A percentile compares a stretch with the other conserved stretches of the same genome.
phyloP scores from a whole-genome alignment of 805 yeast genomes.

The Barnettozyma sucrosica region DNA sequence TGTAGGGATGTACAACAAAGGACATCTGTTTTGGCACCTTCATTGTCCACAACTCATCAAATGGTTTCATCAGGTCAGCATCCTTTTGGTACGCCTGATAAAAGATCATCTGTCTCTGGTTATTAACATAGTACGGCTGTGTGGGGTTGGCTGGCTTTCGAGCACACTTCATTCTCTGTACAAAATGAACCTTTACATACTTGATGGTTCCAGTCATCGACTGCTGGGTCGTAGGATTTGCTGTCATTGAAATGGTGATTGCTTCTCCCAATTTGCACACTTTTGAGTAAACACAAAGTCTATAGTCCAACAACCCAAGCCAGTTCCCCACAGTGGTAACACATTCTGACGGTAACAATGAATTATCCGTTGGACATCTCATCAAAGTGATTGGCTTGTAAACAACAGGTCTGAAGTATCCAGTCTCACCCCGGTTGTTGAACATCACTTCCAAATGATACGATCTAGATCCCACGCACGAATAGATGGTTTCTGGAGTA shows the following conservation, averaged over 20 bases:
- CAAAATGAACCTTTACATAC: conserved; percentile 11
- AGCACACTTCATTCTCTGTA: conserved; percentile 16
- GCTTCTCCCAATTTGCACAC: conserved; percentile 12
- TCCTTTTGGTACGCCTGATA: background rate
- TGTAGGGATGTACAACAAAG: conserved; percentile 14
- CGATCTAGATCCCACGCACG: conserved; percentile 12
- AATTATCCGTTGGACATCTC: conserved; percentile 15
- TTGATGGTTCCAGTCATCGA: conserved; percentile 8
- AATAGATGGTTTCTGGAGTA: conserved; percentile 15
- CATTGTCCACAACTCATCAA: conserved; percentile 7
- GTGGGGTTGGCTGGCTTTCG: background rate
- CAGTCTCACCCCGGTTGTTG: background rate
- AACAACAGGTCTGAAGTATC: background rate
- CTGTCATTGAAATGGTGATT: conserved; percentile 9
- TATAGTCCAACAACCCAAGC: conserved; percentile 16
- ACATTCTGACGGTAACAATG: conserved; percentile 11
- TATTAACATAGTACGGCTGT: background rate
- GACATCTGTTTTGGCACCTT: conserved; percentile 9
- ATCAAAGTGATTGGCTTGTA: conserved; percentile 9
- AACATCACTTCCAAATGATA: conserved; percentile 15
- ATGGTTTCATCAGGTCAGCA: background rate
- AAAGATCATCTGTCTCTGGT: conserved; percentile 3
- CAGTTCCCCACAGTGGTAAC: conserved; percentile 14
- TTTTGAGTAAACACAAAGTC: conserved; percentile 14
- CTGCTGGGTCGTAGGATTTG: conserved; percentile 3